Evolutionary conservation across 768 basidiomycete genomes (phyloP).

Genomic region (Agrocybe pediades): DNA sequence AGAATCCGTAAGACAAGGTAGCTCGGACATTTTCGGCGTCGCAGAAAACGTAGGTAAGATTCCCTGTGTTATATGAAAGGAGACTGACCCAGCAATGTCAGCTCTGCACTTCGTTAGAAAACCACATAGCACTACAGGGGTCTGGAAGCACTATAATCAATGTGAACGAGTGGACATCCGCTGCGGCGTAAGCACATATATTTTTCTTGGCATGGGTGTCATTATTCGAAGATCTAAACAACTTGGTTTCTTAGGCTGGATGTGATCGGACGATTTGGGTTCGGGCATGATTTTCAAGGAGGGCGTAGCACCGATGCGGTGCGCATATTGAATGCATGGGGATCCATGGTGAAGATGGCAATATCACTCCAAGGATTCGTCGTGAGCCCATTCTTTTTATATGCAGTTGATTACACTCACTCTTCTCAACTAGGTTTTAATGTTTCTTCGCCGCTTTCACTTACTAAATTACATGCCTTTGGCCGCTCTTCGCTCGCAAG

Average conservation of each 20-base stretch:
- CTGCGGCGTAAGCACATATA: not conserved
- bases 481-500: not conserved
- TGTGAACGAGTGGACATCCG: not conserved
- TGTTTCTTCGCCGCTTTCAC: slow-evolving; percentile 5
- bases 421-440: not conserved
- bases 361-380: not conserved
- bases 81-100: not conserved
- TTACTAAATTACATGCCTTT: slow-evolving; percentile 1
- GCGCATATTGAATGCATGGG: not conserved
- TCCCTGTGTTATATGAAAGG: not conserved
- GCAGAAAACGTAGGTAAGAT: not conserved
- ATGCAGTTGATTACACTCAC: too few species aligned
- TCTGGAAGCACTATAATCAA: not conserved
- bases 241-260: not conserved
- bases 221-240: not conserved
- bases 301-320: not conserved
- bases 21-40: not conserved
- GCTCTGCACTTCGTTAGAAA: not conserved
- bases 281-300: not conserved
- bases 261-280: slow-evolving; percentile 1
- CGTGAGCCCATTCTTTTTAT: too few species aligned
- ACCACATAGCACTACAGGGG: not conserved
- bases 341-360: not conserved
- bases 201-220: not conserved
- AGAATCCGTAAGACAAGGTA: not conserved